Evolutionary conservation across 2,329 filamentous ascomycete species (phyloP).

Genomic region (Ophiostoma novo-ulmi): DNA sequence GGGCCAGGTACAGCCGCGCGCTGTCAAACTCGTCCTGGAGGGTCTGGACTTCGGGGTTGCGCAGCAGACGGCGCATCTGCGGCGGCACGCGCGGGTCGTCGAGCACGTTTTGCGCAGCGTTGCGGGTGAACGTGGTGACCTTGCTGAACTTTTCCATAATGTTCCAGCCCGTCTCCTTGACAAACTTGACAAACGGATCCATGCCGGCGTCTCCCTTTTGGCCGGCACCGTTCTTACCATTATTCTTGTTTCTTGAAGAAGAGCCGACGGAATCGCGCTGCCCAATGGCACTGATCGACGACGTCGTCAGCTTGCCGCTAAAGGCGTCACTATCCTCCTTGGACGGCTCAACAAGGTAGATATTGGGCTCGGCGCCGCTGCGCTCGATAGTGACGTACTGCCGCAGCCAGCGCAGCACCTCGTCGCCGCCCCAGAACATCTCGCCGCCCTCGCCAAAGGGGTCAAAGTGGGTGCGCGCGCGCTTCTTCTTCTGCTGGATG

Average conservation of each 20-base stretch:
- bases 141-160: constrained; percentile 95
- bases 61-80: constrained; percentile 76
- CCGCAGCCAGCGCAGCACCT: constrained; percentile 85
- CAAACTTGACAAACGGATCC: constrained; percentile 87
- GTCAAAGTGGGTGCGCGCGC: constrained; percentile 78
- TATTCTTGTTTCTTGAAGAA: neutral
- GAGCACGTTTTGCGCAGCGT: constrained; percentile 84
- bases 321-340: constrained; percentile 76
- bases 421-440: constrained; percentile 97
- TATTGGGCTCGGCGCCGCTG: constrained; percentile 78
- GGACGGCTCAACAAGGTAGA: constrained; percentile 84
- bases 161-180: constrained; percentile 95
- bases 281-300: constrained; percentile 42
- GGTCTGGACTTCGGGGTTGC: constrained; percentile 90
- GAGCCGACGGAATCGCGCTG: constrained; percentile 36
- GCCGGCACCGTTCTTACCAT: constrained; percentile 27
- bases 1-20: constrained; percentile 84
- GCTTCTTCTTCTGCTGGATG: constrained; percentile 85
- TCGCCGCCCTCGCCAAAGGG: constrained; percentile 79
- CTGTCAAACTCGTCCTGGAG: constrained; percentile 97
- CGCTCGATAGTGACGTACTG: constrained; percentile 78
- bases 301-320: constrained; percentile 55
- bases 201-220: constrained; percentile 61
- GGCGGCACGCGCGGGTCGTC: constrained; percentile 89
- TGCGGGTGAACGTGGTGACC: constrained; percentile 89